phyloP scores from a whole-genome alignment of 805 yeast species.

The Zygosaccharomyces bailii region DNA sequence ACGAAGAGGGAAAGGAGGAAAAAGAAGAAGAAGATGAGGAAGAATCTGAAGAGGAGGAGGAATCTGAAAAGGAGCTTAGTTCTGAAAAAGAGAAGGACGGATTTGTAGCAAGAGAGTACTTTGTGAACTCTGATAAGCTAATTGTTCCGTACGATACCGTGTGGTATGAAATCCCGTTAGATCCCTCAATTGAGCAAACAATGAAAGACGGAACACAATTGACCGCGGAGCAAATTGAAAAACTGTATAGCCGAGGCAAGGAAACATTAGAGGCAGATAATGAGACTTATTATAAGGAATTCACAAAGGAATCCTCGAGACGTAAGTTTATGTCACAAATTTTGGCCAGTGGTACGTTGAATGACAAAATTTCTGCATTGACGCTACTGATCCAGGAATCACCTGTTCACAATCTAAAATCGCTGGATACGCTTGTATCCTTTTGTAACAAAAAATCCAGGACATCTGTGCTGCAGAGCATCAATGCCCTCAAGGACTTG shows the following conservation, averaged over 20 bases:
- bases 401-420: constrained; percentile 82
- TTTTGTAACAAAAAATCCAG: constrained; percentile 89
- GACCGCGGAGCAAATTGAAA: constrained; percentile 53
- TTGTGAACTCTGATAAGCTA: constrained; percentile 56
- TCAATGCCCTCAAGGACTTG: constrained; percentile 86
- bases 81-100: constrained; percentile 27
- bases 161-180: constrained; percentile 68
- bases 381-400: constrained; percentile 93
- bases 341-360: constrained; percentile 85
- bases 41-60: constrained; percentile 23
- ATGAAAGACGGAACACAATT: constrained; percentile 27
- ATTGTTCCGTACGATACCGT: constrained; percentile 59
- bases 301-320: constrained; percentile 73
- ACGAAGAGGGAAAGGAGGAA: constrained; percentile 33
- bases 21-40: constrained; percentile 27
- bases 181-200: constrained; percentile 26
- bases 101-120: constrained; percentile 31
- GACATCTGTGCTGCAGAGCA: constrained; percentile 87
- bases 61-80: constrained; percentile 20
- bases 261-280: constrained; percentile 67
- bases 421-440: constrained; percentile 70
- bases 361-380: constrained; percentile 91
- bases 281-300: constrained; percentile 64
- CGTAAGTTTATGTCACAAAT: constrained; percentile 85
- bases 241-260: constrained; percentile 63